Percentiles rank a stretch among this genome's conserved stretches.
phyloP scores from a whole-genome alignment of 1,284 basidiomycete genomes.

The Cryptococcus jaspeensis region DNA sequence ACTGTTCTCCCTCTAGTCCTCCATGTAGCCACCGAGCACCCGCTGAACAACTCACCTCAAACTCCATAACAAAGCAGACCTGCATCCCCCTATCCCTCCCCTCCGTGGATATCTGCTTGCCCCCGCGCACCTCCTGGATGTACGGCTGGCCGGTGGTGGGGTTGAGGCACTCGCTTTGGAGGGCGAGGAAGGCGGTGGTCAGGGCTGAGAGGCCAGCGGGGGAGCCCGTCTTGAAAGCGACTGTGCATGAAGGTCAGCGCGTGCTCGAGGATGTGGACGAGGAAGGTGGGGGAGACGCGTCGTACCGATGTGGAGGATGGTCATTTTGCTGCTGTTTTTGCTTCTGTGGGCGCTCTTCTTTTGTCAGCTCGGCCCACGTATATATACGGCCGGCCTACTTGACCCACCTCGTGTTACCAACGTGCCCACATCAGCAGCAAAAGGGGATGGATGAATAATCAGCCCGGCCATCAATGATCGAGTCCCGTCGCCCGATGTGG shows the following conservation, averaged over 20 bases:
- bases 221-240: slow-evolving; percentile 38
- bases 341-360: too few relatives aligned
- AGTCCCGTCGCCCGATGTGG: too few relatives aligned
- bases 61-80: slow-evolving; percentile 43
- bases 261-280: neutral
- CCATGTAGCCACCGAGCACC: neutral
- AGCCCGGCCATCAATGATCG: too few relatives aligned
- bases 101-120: slow-evolving; percentile 40
- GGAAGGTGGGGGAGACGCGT: too few relatives aligned
- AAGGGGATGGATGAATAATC: too few relatives aligned
- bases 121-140: slow-evolving; percentile 36
- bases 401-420: too few relatives aligned
- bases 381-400: too few relatives aligned
- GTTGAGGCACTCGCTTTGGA: slow-evolving; percentile 27
- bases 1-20: neutral
- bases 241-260: slow-evolving; percentile 23
- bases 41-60: slow-evolving; percentile 28
- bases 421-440: too few relatives aligned
- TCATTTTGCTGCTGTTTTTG: slow-evolving; percentile 10
- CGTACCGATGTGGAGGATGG: slow-evolving; percentile 23
- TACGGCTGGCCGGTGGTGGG: slow-evolving; percentile 26
- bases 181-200: slow-evolving; percentile 24
- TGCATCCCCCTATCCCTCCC: slow-evolving; percentile 35
- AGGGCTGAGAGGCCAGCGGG: slow-evolving; percentile 16
- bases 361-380: neutral